Conservation (phyloP, 352 stramenopile species). For the Phytophthora litchii region DNA sequence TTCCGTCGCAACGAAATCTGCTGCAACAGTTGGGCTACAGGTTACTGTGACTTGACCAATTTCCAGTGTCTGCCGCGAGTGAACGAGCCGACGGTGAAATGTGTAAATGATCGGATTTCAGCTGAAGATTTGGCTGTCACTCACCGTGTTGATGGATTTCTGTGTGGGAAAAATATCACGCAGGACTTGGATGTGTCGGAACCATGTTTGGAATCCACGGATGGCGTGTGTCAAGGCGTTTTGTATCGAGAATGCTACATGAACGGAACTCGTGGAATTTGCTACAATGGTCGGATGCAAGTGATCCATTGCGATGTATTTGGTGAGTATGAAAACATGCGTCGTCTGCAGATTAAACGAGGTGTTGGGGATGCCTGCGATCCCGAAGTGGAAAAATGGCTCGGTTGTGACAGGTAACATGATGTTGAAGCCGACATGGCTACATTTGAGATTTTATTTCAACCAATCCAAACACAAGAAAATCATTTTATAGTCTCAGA, state of each 20-base stretch:
- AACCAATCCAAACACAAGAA: constrained; percentile 1
- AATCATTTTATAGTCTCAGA: background rate
- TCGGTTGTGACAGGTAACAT: constrained; percentile 27
- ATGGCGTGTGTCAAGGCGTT: constrained; percentile 32
- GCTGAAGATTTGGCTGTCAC: constrained; percentile 23
- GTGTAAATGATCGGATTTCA: constrained; percentile 29
- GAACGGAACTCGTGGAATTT: constrained; percentile 33
- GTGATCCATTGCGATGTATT: constrained; percentile 49
- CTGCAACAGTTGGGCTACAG: constrained; percentile 43
- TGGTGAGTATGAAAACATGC: constrained; percentile 41
- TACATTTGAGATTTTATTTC: constrained; percentile 1
- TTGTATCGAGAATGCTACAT: constrained; percentile 40
- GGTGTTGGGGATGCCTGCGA: constrained; percentile 33
- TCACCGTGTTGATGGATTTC: constrained; percentile 19
- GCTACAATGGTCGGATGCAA: constrained; percentile 53
- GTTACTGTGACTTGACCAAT: constrained; percentile 34
- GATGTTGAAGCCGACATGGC: constrained; percentile 20
- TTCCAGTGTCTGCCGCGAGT: constrained; percentile 33
- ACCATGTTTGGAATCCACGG: constrained; percentile 30
- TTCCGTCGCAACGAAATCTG: constrained; percentile 44
- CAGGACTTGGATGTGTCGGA: constrained; percentile 32
- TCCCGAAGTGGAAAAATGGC: constrained; percentile 39
- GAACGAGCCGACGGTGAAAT: constrained; percentile 31
- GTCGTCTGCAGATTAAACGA: constrained; percentile 36
- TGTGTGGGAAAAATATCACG: constrained; percentile 38